Evolutionary conservation across 139 green algal species (phyloP), one percentile per base, ranked within the genome.

Genomic region (Chlorella vulgaris): DNA sequence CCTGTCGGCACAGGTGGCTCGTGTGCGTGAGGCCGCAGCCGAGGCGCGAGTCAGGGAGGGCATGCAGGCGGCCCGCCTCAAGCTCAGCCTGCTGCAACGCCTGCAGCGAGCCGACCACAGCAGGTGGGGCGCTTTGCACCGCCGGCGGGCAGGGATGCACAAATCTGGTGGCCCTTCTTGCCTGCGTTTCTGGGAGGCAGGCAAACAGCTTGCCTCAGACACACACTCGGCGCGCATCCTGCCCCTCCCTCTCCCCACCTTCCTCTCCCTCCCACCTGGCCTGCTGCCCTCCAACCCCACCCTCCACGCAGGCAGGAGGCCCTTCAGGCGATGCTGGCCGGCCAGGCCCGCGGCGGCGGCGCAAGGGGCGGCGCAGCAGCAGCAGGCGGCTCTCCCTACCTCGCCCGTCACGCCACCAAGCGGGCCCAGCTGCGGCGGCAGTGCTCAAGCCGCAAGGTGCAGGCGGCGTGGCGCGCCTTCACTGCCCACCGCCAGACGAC

Each of bases 401-500:
- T 15, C 47, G n/a, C 60, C 2, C 77, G 82, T 69, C 38, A 76
- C 36, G 82, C 82, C 31, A 42, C 61, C 22, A 55, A 70, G 15
- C 55, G 76, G 4, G 58, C 62, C 3, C 67, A 77, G 58, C 82
- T 86, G 58, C 42, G 82, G 15, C 82, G 82, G 10, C 62, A 81
- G 53, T 50, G n/a, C 68, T 74, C 63, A 58, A 84, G 76, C 69
- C 71, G 82, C 43, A 84, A 84, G 43, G 51, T 87, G 78, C 83
- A 87, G 83, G 73, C 78, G 19, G 66, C 62, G 6, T 87, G 83
- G 83, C 74, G 83, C 15, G 47, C 69, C 28, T 87, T 87, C 43
- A 36, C 36, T 35, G 50, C 63, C 7, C 47, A 60, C 22, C 61
- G 38, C 31, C 69, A 84, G 10, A 87, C 83, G n/a, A 84, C 83